Conservation (phyloP, 1,284 basidiomycete genomes). For the Phellopilus nigrolimitatus region DNA sequence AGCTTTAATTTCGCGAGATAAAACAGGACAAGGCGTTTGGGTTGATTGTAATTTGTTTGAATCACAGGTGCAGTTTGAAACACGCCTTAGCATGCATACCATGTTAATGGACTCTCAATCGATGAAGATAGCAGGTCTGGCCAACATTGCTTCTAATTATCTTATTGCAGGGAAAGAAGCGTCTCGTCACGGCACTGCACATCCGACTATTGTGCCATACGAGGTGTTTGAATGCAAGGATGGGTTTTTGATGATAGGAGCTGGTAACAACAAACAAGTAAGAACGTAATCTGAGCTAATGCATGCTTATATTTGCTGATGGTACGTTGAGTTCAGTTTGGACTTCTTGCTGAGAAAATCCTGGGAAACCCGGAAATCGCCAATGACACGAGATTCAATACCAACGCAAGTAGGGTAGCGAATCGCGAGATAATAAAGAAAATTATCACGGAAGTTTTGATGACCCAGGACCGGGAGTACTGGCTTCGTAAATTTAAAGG, state of each 20-base stretch:
- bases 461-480: slow-evolving; percentile 52
- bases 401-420: slow-evolving; percentile 72
- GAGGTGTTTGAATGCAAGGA: slow-evolving; percentile 87
- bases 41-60: slow-evolving; percentile 91
- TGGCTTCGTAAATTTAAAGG: slow-evolving; percentile 77
- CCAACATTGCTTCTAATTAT: slow-evolving; percentile 93
- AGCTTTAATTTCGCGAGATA: slow-evolving; percentile 73
- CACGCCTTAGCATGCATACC: too few relatives aligned
- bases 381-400: slow-evolving; percentile 59
- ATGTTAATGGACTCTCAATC: neutral
- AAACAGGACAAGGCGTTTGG: slow-evolving; percentile 86
- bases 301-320: slow-evolving; percentile 15
- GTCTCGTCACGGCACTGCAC: slow-evolving; percentile 84
- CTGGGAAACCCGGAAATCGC: slow-evolving; percentile 55
- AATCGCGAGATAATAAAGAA: slow-evolving; percentile 72
- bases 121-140: slow-evolving; percentile 79
- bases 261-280: slow-evolving; percentile 88
- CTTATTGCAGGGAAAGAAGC: slow-evolving; percentile 85
- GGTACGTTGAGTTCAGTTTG: slow-evolving; percentile 50
- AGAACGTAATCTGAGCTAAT: slow-evolving; percentile 20
- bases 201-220: slow-evolving; percentile 89
- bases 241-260: slow-evolving; percentile 92
- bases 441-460: slow-evolving; percentile 63
- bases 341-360: slow-evolving; percentile 54
- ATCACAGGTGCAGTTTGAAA: slow-evolving; percentile 53